Percentiles rank a stretch among this genome's conserved stretches.
Evolutionary conservation across 768 basidiomycete species (phyloP).

Genomic region (Lentinula sp.): DNA sequence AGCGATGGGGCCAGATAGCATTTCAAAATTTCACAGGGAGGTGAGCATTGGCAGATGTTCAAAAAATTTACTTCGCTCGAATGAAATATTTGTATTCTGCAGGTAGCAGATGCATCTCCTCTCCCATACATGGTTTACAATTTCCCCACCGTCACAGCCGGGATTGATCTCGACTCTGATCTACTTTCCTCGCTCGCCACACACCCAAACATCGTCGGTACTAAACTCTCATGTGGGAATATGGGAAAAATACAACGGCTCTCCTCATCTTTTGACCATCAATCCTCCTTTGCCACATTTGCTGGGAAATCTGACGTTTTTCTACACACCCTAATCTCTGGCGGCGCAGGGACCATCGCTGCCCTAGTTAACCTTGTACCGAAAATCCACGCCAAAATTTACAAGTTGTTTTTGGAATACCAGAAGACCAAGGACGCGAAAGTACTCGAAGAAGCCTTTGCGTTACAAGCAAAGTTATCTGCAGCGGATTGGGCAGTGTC

Average conservation of each 20-base stretch:
- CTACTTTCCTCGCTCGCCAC: conserved; percentile 58
- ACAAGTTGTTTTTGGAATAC: conserved; percentile 43
- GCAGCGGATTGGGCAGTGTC: conserved; percentile 63
- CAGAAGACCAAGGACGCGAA: conserved; percentile 17
- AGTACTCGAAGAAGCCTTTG: conserved; percentile 46
- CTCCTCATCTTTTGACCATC: conserved; percentile 44
- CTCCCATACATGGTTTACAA: conserved; percentile 81
- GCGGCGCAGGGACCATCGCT: conserved; percentile 61
- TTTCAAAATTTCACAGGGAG: conserved; percentile 61
- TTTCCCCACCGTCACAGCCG: conserved; percentile 76
- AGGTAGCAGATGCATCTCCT: conserved; percentile 66
- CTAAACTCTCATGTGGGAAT: conserved; percentile 79
- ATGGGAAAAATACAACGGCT: conserved; percentile 81
- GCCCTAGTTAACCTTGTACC: conserved; percentile 59
- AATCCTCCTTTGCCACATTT: conserved; percentile 57
- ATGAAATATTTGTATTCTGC: too few relatives aligned
- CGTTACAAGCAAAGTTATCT: conserved; percentile 52
- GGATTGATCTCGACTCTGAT: conserved; percentile 82
- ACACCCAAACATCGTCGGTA: conserved; percentile 84
- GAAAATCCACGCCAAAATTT: conserved; percentile 48
- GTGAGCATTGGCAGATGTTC: conserved; percentile 23
- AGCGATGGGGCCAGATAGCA: conserved; percentile 56
- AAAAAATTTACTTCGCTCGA: neutral
- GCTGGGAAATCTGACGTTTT: conserved; percentile 72
- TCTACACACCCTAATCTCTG: conserved; percentile 52